Percentiles rank a stretch among this genome's conserved stretches.
Evolutionary conservation across 1,284 basidiomycete species (phyloP).

Genomic region (Polyporus tsugae): DNA sequence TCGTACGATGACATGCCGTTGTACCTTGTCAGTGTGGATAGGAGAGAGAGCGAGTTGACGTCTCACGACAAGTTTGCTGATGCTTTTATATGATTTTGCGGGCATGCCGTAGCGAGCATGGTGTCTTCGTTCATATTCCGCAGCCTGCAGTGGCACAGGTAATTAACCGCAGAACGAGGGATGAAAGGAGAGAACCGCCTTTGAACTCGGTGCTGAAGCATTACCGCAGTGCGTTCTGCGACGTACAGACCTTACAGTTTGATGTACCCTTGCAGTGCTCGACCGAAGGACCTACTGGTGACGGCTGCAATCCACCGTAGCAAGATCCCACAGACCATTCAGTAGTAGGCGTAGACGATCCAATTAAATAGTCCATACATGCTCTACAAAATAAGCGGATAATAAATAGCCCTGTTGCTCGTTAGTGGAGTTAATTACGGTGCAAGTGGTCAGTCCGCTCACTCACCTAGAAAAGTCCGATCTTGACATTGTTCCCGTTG

Average conservation of each 20-base stretch:
- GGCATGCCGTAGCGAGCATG: neutral
- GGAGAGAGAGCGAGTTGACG: neutral
- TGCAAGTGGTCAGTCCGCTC: neutral
- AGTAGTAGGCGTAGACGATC: neutral
- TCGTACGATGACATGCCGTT: neutral
- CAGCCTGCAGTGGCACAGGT: neutral
- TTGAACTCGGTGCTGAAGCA: neutral
- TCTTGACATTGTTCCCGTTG: neutral
- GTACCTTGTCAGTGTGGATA: neutral
- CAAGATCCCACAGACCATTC: neutral
- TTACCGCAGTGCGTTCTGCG: neutral
- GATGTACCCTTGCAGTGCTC: neutral
- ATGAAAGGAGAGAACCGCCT: neutral
- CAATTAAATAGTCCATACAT: neutral
- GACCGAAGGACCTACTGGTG: neutral
- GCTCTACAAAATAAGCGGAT: neutral
- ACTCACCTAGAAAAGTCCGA: constrained; percentile 1
- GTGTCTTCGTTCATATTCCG: neutral
- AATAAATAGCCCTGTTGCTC: neutral
- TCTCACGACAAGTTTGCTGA: neutral
- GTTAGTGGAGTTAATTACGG: no score
- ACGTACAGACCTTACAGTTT: neutral
- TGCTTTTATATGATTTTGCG: neutral
- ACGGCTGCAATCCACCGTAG: neutral
- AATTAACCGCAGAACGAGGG: neutral